Base-by-base conservation (phyloP, 1,284 basidiomycete genomes). In the Trametes pubescens region DNA sequence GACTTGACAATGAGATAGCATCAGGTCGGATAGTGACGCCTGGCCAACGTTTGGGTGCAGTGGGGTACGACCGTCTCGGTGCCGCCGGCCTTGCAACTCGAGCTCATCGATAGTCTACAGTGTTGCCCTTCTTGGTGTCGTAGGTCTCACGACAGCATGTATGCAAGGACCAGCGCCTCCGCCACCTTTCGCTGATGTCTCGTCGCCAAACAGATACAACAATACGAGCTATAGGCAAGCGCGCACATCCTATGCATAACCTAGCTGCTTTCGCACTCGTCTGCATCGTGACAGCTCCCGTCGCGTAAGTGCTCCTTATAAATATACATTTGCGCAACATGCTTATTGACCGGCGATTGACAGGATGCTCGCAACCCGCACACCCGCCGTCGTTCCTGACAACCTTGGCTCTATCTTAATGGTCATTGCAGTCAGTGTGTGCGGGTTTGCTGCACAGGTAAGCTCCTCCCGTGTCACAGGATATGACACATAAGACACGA, bases 201-300 rank as follows among this genome's bases (percentile, higher is more conserved):
- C 10, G 34, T 3, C 29, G 2, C 44, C n/a, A 13, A 26, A 4
- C 56, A 91, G 90, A 88, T 71, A 86, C 84, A 1, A 79, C 85
- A 0, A 84, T 94, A 43, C 83, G 90, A 4, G 86, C 86, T 8
- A 90, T 94, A 38, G 92, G 92, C 3, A 87, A 84, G 62, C 83
- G 87, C 0, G 91, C 91, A 5, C 88, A 91, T 70, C 81, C 90
- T 0, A 78, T 93, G 65, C 92, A 94, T 71, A 82, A 85, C 18
- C 83, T 93, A 66, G 80, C 82, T 6, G 89, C 84, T 62, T 93
- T 92, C 71, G 86, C 90, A 0, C 75, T 83, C 32, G 82, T 86
- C 69, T 88, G 86, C 63, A 82, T 88, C 8, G 73, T 90, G 32
- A 82, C 84, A 1, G 80, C 84, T 3, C 75, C 78, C 4, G 65